Evolutionary conservation across 1,284 basidiomycete species (phyloP).

Genomic region (Naganishia liquefaciens): DNA sequence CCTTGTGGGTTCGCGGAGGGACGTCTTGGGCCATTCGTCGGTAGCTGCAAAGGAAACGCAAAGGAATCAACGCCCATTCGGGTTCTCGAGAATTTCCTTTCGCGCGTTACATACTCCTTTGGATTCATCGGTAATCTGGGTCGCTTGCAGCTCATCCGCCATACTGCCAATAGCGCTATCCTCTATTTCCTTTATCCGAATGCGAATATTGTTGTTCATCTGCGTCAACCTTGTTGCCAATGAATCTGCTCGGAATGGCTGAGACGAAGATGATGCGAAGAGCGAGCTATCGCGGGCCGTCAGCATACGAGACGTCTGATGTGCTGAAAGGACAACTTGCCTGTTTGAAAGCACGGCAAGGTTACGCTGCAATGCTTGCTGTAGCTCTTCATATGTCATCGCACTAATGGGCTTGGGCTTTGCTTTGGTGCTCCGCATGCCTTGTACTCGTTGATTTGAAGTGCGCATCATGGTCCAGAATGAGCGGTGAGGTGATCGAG

Average conservation of each 20-base stretch:
- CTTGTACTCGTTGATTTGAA: slow-evolving; percentile 21
- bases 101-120: slow-evolving; percentile 5
- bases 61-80: background rate
- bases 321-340: background rate
- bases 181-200: slow-evolving; percentile 15
- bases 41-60: background rate
- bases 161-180: slow-evolving; percentile 15
- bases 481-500: background rate
- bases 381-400: slow-evolving; percentile 18
- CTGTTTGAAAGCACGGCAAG: slow-evolving; percentile 13
- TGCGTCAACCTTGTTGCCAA: slow-evolving; percentile 11
- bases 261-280: slow-evolving; percentile 18
- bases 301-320: background rate
- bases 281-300: slow-evolving; percentile 6
- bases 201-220: slow-evolving; percentile 16
- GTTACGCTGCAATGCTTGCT: slow-evolving; percentile 20
- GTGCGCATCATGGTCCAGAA: slow-evolving; percentile 26
- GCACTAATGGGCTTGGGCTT: slow-evolving; percentile 20
- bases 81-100: no score
- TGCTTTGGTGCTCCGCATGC: slow-evolving; percentile 25
- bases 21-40: background rate
- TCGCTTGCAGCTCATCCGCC: slow-evolving; percentile 18
- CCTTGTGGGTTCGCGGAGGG: background rate
- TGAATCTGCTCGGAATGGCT: slow-evolving; percentile 11
- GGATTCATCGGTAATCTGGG: slow-evolving; percentile 5